phyloP scores from a whole-genome alignment of 345 rosid genomes.

The Combretum micranthum region DNA sequence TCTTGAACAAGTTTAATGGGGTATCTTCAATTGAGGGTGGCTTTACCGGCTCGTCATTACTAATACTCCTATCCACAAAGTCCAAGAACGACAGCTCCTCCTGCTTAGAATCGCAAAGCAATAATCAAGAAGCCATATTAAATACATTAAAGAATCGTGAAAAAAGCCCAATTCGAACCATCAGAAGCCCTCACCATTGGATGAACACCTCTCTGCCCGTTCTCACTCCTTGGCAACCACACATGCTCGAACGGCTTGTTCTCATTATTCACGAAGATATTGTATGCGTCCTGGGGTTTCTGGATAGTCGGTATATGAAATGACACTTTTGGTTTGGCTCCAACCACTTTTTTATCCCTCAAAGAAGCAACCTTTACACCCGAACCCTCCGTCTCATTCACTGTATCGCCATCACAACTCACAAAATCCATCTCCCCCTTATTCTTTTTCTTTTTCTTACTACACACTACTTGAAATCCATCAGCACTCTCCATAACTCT shows the following conservation, averaged over 20 bases:
- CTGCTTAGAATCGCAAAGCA: constrained; percentile 20
- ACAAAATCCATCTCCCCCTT: constrained; percentile 15
- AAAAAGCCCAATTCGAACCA: background rate
- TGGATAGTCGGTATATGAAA: constrained; percentile 64
- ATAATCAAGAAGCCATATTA: too few relatives aligned
- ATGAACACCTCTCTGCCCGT: constrained; percentile 49
- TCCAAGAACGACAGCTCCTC: constrained; percentile 64
- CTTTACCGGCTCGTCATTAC: constrained; percentile 30
- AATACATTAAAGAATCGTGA: background rate
- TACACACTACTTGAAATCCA: constrained; percentile 78
- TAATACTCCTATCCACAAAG: constrained; percentile 49
- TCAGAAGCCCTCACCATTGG: constrained; percentile 11
- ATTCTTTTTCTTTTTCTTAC: constrained; percentile 74
- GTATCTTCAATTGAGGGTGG: constrained; percentile 46
- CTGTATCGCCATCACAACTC: constrained; percentile 10
- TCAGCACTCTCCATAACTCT: constrained; percentile 10
- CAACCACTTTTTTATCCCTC: constrained; percentile 28
- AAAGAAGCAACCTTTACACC: constrained; percentile 57
- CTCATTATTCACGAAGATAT: constrained; percentile 55
- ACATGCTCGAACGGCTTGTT: constrained; percentile 73
- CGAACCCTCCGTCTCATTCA: constrained; percentile 15
- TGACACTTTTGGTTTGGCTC: constrained; percentile 50
- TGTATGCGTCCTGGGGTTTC: constrained; percentile 72
- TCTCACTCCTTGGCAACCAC: constrained; percentile 72
- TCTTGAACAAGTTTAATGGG: constrained; percentile 69